Conservation (phyloP, 768 basidiomycete genomes). For the Zangia roseola region DNA sequence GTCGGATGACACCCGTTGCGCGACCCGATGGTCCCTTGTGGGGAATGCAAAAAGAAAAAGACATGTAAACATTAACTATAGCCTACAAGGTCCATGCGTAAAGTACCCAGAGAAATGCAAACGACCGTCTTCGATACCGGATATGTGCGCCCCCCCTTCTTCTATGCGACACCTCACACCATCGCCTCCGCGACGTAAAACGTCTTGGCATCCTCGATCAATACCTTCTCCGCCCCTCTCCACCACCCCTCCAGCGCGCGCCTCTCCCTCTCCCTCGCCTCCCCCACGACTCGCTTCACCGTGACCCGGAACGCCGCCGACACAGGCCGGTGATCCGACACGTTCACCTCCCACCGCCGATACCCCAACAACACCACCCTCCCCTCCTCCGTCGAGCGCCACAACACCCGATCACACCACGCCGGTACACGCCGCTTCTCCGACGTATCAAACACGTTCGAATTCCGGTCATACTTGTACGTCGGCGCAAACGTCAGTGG, state of each 20-base stretch:
- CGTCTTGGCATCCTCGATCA: conserved; percentile 30
- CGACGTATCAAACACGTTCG: conserved; percentile 80
- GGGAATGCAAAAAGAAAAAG: too few relatives aligned
- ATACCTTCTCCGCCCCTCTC: conserved; percentile 34
- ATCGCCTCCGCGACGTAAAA: conserved; percentile 36
- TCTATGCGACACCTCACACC: conserved; percentile 18
- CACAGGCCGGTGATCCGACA: conserved; percentile 90
- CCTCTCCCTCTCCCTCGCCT: conserved; percentile 56
- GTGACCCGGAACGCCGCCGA: conserved; percentile 74
- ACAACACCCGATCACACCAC: conserved; percentile 96
- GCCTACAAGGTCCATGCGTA: too few relatives aligned
- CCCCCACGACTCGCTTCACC: conserved; percentile 68
- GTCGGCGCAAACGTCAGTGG: conserved; percentile 84
- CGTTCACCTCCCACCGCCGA: conserved; percentile 77
- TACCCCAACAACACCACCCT: conserved; percentile 73
- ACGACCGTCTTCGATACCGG: too few relatives aligned
- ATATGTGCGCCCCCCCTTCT: too few relatives aligned
- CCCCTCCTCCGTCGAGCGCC: conserved; percentile 54
- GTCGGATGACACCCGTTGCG: too few relatives aligned
- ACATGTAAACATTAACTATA: too few relatives aligned
- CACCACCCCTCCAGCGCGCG: conserved; percentile 55
- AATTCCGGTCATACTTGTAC: conserved; percentile 89
- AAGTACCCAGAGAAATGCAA: too few relatives aligned
- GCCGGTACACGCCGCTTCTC: conserved; percentile 89
- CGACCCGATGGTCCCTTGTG: too few relatives aligned